Evolutionary conservation across 228 moss, liverwort and hornwort genomes (phyloP).

Genomic region (Sphagnum fallax): DNA sequence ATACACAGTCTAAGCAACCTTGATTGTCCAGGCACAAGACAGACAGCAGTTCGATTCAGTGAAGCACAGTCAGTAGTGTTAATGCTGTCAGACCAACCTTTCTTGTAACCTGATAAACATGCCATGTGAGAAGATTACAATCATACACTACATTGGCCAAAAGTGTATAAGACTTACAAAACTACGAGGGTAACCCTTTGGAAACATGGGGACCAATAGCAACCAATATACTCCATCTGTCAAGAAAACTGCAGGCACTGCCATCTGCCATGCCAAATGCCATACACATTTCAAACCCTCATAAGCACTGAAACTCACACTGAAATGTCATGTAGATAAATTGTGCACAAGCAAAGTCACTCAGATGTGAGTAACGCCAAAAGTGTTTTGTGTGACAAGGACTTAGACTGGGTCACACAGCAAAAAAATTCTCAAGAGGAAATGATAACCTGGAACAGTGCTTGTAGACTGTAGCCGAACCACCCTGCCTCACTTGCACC

Average conservation of each 20-base stretch:
- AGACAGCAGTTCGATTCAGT: too few relatives aligned
- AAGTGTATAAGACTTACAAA: not conserved
- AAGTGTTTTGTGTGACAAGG: not conserved
- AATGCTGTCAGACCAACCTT: too few relatives aligned
- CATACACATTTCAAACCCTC: too few relatives aligned
- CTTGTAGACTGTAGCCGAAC: slow-evolving; percentile 1
- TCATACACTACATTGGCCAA: not conserved
- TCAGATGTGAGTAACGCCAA: not conserved
- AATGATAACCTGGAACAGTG: not conserved
- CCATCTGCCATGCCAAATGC: not conserved
- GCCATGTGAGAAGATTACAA: too few relatives aligned
- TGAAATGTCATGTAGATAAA: not conserved
- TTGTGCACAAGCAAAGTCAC: not conserved
- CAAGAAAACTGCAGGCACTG: not conserved
- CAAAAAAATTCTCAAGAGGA: not conserved
- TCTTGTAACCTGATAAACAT: too few relatives aligned
- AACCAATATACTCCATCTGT: slow-evolving; percentile 2
- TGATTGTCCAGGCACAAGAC: too few relatives aligned
- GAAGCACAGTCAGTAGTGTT: too few relatives aligned
- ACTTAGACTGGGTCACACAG: not conserved
- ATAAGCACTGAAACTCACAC: not conserved
- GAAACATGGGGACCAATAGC: not conserved
- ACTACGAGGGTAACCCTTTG: not conserved
- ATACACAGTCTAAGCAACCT: too few relatives aligned
- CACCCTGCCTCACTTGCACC: not conserved